These are phyloP conservation scores for Hsuehochloa calcarea DNA, from an alignment of 176 grass and related monocot genomes.

Conservation along the genomic window DNA sequence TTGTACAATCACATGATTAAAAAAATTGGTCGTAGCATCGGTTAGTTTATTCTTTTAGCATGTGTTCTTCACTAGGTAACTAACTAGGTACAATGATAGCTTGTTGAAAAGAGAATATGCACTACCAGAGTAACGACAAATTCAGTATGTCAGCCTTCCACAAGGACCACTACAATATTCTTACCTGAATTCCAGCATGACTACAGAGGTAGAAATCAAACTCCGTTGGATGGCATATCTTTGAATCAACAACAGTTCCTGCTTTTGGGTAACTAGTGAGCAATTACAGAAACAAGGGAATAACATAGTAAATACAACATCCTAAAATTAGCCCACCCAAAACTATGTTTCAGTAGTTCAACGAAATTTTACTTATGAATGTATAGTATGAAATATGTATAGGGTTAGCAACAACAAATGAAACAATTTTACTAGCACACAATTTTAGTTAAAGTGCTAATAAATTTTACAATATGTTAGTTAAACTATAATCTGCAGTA, in stretches of 20 bases:
- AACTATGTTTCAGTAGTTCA: neutral
- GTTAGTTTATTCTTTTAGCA: constrained; percentile 31
- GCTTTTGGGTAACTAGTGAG: constrained; percentile 14
- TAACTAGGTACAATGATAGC: constrained; percentile 25
- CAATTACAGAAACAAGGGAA: constrained; percentile 5
- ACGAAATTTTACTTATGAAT: neutral
- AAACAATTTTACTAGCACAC: neutral
- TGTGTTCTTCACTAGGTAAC: constrained; percentile 9
- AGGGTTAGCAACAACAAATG: neutral
- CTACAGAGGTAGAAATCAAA: constrained; percentile 99
- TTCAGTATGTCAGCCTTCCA: constrained; percentile 26
- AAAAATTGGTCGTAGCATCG: constrained; percentile 4
- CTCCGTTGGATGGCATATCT: constrained; percentile 95
- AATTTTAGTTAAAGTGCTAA: neutral
- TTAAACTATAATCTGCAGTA: neutral
- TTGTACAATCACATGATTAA: constrained; percentile 42
- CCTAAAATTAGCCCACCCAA: neutral
- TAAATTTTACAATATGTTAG: neutral
- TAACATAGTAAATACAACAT: neutral
- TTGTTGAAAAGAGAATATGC: constrained; percentile 30
- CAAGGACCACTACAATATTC: constrained; percentile 20
- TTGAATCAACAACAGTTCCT: constrained; percentile 99
- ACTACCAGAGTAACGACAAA: constrained; percentile 32
- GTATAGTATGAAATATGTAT: neutral
- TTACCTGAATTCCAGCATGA: constrained; percentile 99